Base-by-base conservation (phyloP, 2,329 filamentous ascomycete genomes). In the Coniochaeta hoffmannii region DNA sequence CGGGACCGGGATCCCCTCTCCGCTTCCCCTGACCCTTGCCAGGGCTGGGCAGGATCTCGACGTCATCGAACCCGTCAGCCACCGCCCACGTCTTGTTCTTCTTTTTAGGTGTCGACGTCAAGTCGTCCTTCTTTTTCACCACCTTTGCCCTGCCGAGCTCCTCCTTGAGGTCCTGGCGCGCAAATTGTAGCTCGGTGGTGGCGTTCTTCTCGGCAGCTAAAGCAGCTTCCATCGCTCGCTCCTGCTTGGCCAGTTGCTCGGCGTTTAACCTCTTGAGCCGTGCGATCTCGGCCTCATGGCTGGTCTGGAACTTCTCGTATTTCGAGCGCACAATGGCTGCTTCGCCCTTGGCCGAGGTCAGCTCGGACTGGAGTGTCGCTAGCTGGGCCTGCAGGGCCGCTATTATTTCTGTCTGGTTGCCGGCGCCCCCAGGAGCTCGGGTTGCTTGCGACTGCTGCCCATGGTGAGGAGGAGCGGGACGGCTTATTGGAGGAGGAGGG, bases 11-110 rank as follows among this genome's bases (percentile, higher is more conserved):
- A 54, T 74, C 72, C 58, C 67, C 75, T 61, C 60, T 53, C 60
- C 71, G 60, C 64, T 66, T 53, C 2, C 73, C 69, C 53, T 76
- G 72, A 1, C 73, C 74, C 61, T 80, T 82, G 63, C 70, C 78
- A 0, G 81, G 81, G 55, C 81, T 84, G 5, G 69, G 66, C 8
- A 75, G 73, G 55, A 82, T 73, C 58, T 84, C 81, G 59, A 82
- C 73, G 57, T 89, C 83, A 57, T 92, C 88, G 63, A 94, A 94
- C 0, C 89, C 89, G 69, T 94, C 89, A 1, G 87, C 80, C 52
- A 88, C 73, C 1, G 79, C 76, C 70, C 81, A 81, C 1, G 79
- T 83, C 61, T 73, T 76, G 30, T 76, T 77, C 66, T 82, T 86
- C 64, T 78, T 88, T 2, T 86, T 85, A 0, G 87, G 89, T 1